Evolutionary conservation across 2,329 filamentous ascomycete species (phyloP), one percentile per base, ranked within the genome.

Genomic region (Metarhizium rileyi): DNA sequence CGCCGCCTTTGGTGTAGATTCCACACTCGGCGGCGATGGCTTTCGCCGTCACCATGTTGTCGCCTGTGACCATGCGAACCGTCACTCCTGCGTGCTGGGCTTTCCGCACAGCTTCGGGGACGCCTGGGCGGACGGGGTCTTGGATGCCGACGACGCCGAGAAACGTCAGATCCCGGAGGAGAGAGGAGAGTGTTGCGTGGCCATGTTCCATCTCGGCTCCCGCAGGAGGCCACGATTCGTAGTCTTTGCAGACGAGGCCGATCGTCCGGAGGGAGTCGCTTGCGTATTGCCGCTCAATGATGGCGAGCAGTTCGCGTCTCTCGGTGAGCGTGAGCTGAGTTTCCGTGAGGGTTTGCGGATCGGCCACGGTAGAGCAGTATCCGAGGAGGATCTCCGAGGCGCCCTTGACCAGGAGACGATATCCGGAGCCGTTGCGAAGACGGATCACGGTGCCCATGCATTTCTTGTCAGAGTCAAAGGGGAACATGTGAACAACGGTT

Each of bases 231-330:
- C 84, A 87, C 48, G 68, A 71, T 23, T 80, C 73, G 52, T 86
- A 87, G 55, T 91, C 87, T 42, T 78, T 77, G 64, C 87, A 90
- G 3, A 86, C 74, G 54, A 90, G 72, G 18, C 78, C 85, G 50
- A 90, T 88, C 1, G 85, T 89, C 47, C 87, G 80, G 8, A 90
- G 74, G n/a, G 85, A 87, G 35, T 77, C 70, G 22, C 71, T 71
- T 14, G 80, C 80, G 56, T 83, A 84, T 5, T 70, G 67, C 40
- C 75, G 67, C 40, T 75, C 71, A 54, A 84, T 83, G 42, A 77
- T 64, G 18, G 67, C 59, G 42, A 70, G 69, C 12, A 83, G 63
- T 0, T 69, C 71, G 23, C 78, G 70, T 23, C 73, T 70, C 52
- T 81, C 76, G 18, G 68, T 68, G 3, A 57, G n/a, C 12, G 83